Evolutionary conservation across 192 early-diverging fungal genomes (phyloP).

Genomic region (Radiomyces spectabilis): DNA sequence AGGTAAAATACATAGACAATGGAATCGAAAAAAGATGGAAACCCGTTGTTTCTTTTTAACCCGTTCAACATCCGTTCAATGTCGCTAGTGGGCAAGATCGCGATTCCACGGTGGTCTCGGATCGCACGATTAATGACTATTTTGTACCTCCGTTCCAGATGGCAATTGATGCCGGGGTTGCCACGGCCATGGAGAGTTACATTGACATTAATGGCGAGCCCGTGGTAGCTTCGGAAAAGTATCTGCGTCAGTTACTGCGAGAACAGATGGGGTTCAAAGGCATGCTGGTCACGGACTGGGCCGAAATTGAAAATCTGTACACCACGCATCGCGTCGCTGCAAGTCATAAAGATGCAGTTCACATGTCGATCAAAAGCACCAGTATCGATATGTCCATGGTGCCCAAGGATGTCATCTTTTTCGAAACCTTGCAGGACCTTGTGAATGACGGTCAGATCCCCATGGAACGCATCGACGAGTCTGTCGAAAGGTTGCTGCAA

Average conservation of each 20-base stretch:
- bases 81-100: conserved; percentile 18
- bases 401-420: conserved; percentile 46
- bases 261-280: conserved; percentile 48
- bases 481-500: conserved; percentile 49
- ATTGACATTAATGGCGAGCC: conserved; percentile 54
- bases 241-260: conserved; percentile 42
- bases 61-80: no score
- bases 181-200: conserved; percentile 58
- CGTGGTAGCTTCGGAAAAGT: conserved; percentile 45
- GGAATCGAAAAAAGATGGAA: no score
- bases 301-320: conserved; percentile 46
- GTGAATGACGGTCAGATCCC: conserved; percentile 31
- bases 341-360: conserved; percentile 34
- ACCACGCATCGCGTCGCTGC: conserved; percentile 34
- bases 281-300: conserved; percentile 55
- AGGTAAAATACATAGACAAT: not conserved
- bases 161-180: conserved; percentile 48
- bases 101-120: conserved; percentile 22
- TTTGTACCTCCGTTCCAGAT: conserved; percentile 55
- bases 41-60: no score
- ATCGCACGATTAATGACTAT: conserved; percentile 48
- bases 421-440: conserved; percentile 25
- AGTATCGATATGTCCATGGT: conserved; percentile 60
- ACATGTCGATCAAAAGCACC: conserved; percentile 35
- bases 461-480: conserved; percentile 37